Conservation (phyloP, 2,329 filamentous ascomycete genomes). For the Didymella keratinophila region DNA sequence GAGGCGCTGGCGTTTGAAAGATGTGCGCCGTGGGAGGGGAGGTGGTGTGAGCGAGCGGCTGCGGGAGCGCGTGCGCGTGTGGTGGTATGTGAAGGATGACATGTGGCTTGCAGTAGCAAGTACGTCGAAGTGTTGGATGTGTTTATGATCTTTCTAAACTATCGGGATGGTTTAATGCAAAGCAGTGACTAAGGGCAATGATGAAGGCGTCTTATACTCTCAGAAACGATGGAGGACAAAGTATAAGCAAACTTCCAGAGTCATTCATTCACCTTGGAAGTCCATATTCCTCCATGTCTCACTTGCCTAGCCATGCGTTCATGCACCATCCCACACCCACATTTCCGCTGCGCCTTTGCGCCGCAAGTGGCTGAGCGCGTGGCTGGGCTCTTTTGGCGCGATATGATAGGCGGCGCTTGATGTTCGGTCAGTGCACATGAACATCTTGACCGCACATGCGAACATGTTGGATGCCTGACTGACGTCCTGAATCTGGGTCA, state of each 20-base stretch:
- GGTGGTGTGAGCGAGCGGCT: constrained; percentile 31
- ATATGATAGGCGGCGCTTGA: not conserved
- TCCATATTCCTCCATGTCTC: constrained; percentile 20
- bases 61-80: constrained; percentile 30
- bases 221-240: not conserved
- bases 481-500: not conserved
- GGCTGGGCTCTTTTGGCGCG: not conserved
- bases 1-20: constrained; percentile 36
- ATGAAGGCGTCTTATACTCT: not conserved
- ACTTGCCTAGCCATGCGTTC: constrained; percentile 22
- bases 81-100: constrained; percentile 37
- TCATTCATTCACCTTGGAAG: constrained; percentile 13
- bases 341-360: constrained; percentile 14
- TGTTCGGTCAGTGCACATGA: constrained; percentile 6
- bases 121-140: too few relatives aligned
- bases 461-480: constrained; percentile 20
- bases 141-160: too few relatives aligned
- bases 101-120: constrained; percentile 20
- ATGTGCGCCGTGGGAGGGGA: constrained; percentile 34
- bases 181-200: not conserved
- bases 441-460: constrained; percentile 15
- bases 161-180: not conserved
- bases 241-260: constrained; percentile 1
- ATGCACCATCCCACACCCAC: constrained; percentile 2
- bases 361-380: constrained; percentile 14